Evolutionary conservation across 108 stramenopile species (phyloP).

Genomic region (Licmophora abbreviata): DNA sequence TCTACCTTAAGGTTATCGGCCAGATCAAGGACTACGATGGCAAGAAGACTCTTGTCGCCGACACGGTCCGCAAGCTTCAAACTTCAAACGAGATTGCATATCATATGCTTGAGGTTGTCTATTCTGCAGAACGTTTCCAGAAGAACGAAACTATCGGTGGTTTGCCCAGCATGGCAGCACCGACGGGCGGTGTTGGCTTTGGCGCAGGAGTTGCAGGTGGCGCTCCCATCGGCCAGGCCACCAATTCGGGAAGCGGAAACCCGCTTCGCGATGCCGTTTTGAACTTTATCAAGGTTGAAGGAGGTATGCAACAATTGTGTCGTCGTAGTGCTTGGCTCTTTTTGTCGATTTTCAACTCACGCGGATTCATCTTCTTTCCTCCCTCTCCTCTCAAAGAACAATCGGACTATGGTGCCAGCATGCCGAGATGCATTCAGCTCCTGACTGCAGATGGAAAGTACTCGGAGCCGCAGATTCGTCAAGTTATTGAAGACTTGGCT

Average conservation of each 20-base stretch:
- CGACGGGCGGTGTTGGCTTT: constrained; percentile 27
- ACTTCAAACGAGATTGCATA: constrained; percentile 74
- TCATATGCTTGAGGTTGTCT: constrained; percentile 76
- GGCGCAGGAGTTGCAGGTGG: constrained; percentile 9
- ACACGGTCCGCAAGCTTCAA: constrained; percentile 45
- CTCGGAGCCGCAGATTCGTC: constrained; percentile 39
- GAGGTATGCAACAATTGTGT: constrained; percentile 2
- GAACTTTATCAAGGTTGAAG: neutral
- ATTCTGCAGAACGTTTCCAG: constrained; percentile 51
- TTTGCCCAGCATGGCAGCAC: constrained; percentile 10
- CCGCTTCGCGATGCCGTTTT: constrained; percentile 9
- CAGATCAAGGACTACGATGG: constrained; percentile 70
- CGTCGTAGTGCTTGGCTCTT: constrained; percentile 3
- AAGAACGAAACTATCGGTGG: constrained; percentile 21
- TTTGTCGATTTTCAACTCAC: constrained; percentile 8
- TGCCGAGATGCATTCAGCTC: constrained; percentile 18
- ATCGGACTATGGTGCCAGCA: constrained; percentile 29
- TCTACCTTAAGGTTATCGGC: constrained; percentile 67
- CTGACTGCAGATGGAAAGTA: constrained; percentile 20
- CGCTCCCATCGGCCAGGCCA: constrained; percentile 8
- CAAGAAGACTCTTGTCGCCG: constrained; percentile 47
- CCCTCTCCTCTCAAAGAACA: no score
- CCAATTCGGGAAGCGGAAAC: constrained; percentile 6
- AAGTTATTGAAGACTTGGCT: constrained; percentile 38
- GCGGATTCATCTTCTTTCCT: no score